A percentile compares a stretch with the other conserved stretches of the same genome.
These are phyloP conservation scores for Aspergillus terreus DNA, from an alignment of 2,329 filamentous ascomycete species.

Conservation along the genomic window DNA sequence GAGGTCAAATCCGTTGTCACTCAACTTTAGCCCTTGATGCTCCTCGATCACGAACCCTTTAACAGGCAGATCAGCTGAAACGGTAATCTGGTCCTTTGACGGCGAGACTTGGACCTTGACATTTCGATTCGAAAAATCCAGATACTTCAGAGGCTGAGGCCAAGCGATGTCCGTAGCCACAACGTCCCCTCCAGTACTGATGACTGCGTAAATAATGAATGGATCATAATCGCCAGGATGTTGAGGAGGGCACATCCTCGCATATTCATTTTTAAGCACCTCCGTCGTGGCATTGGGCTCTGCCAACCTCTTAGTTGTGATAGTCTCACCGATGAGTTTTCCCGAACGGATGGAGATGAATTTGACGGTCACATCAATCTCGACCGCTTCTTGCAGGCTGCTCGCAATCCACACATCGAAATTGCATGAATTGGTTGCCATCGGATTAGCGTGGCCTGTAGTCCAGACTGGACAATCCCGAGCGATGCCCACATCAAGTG, in stretches of 20 bases:
- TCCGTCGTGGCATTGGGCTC: neutral
- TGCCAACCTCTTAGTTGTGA: neutral
- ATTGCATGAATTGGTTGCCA: neutral
- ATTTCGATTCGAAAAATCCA: neutral
- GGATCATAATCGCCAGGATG: neutral
- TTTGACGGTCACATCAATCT: neutral
- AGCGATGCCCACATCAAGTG: neutral
- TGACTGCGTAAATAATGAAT: neutral
- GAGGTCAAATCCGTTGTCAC: neutral
- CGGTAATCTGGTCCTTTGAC: neutral
- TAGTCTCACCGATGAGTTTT: neutral
- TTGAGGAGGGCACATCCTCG: neutral
- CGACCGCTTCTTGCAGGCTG: neutral
- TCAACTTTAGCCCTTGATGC: neutral
- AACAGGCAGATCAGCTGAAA: neutral
- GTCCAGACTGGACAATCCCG: neutral
- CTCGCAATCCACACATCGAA: neutral
- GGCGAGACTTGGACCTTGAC: neutral
- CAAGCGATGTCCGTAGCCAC: neutral
- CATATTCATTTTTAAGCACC: neutral
- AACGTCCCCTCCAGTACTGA: neutral
- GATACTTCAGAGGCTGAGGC: neutral
- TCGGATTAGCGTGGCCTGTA: neutral
- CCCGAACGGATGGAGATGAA: neutral
- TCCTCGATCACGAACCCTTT: neutral